phyloP scores from a whole-genome alignment of 2,329 filamentous ascomycete genomes.

The Aspergillus oerlinghausenensis region DNA sequence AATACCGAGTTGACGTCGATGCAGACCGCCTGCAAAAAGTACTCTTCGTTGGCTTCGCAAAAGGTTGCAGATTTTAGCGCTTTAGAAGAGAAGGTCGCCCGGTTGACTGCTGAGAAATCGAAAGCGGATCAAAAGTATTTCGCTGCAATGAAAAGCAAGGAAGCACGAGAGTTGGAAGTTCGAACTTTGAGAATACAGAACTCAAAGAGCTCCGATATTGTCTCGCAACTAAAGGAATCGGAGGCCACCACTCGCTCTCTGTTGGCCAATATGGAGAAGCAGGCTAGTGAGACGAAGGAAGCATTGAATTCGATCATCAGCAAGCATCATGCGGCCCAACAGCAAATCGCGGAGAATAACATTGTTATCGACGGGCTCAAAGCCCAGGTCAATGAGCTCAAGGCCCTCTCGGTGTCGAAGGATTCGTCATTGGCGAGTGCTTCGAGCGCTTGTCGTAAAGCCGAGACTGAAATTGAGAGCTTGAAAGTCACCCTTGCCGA shows the following conservation, averaged over 20 bases:
- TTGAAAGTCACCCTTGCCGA: slow-evolving; percentile 73
- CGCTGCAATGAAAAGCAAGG: slow-evolving; percentile 88
- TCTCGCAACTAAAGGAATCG: slow-evolving; percentile 85
- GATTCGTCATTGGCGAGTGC: slow-evolving; percentile 66
- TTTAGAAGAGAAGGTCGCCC: slow-evolving; percentile 71
- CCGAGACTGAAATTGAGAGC: slow-evolving; percentile 71
- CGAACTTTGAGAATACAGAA: slow-evolving; percentile 76
- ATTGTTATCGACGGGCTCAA: slow-evolving; percentile 68
- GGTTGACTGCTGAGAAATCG: slow-evolving; percentile 79
- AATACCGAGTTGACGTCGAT: slow-evolving; percentile 84
- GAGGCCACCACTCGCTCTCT: slow-evolving; percentile 73
- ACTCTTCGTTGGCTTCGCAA: slow-evolving; percentile 76
- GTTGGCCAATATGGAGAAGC: slow-evolving; percentile 83
- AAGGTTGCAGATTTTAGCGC: slow-evolving; percentile 74
- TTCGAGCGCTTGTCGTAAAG: slow-evolving; percentile 55
- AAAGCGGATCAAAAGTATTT: slow-evolving; percentile 99
- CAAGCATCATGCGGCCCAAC: slow-evolving; percentile 72
- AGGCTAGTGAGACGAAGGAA: slow-evolving; percentile 76
- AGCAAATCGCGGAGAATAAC: slow-evolving; percentile 63
- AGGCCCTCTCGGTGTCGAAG: slow-evolving; percentile 67
- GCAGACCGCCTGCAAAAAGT: slow-evolving; percentile 86
- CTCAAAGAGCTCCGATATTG: slow-evolving; percentile 86
- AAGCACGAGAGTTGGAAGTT: slow-evolving; percentile 76
- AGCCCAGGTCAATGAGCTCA: slow-evolving; percentile 72
- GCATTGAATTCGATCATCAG: slow-evolving; percentile 64